Conservation (phyloP, 116 monocot species). For the Zostera marina region DNA sequence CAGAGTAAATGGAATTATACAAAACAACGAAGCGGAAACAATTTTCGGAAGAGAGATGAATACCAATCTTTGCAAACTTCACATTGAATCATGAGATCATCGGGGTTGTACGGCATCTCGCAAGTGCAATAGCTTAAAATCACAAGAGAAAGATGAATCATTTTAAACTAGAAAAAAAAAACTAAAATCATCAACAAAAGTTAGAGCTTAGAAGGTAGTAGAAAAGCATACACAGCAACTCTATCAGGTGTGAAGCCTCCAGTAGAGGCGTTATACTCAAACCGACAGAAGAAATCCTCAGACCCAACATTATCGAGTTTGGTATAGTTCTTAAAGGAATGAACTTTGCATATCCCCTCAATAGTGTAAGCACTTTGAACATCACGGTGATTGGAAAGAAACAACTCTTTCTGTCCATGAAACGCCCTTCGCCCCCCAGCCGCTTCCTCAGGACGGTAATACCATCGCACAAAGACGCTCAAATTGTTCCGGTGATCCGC, state of each 20-base stretch:
- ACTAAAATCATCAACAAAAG: not conserved
- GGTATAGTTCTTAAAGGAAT: slow-evolving; percentile 35
- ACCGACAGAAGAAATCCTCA: slow-evolving; percentile 40
- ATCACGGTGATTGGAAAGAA: slow-evolving; percentile 35
- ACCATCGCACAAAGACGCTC: slow-evolving; percentile 28
- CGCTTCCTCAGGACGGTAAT: slow-evolving; percentile 33
- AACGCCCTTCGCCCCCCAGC: slow-evolving; percentile 27
- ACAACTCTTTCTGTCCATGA: slow-evolving; percentile 37
- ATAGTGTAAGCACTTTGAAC: slow-evolving; percentile 31
- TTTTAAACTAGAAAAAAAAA: not conserved
- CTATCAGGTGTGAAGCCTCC: slow-evolving; percentile 27
- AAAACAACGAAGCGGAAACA: not conserved
- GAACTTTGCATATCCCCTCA: slow-evolving; percentile 29
- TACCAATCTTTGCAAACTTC: slow-evolving; percentile 41
- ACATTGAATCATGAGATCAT: slow-evolving; percentile 40
- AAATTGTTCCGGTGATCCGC: slow-evolving; percentile 24
- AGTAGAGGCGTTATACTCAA: slow-evolving; percentile 32
- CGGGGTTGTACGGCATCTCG: slow-evolving; percentile 35
- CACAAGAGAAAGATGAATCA: not conserved
- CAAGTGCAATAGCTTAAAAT: slow-evolving; percentile 35
- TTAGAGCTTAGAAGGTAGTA: too few species aligned
- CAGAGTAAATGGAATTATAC: not conserved
- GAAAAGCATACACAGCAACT: slow-evolving; percentile 21
- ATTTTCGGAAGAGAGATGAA: not conserved
- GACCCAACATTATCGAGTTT: slow-evolving; percentile 33